Evolutionary conservation across 306 rosid genomes (phyloP).

Genomic region (Biancaea sappan): DNA sequence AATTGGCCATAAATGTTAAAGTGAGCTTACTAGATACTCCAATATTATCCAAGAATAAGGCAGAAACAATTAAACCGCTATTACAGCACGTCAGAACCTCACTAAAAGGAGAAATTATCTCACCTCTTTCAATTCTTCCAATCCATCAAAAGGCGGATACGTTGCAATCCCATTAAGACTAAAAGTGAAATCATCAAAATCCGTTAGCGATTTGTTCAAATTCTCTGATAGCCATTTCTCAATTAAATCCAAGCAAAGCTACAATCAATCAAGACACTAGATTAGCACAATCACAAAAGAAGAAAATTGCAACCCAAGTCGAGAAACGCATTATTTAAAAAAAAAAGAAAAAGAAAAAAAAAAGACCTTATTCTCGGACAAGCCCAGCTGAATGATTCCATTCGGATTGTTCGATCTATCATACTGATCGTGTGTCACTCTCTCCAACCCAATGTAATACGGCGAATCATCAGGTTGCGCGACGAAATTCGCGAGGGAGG

Average conservation of each 20-base stretch:
- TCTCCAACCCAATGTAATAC: slow-evolving; percentile 66
- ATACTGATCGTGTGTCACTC: slow-evolving; percentile 55
- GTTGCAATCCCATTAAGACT: slow-evolving; percentile 65
- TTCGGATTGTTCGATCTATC: slow-evolving; percentile 52
- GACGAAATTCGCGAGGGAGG: slow-evolving; percentile 61
- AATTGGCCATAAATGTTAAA: background rate
- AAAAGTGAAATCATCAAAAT: slow-evolving; percentile 45
- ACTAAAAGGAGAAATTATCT: slow-evolving; percentile 6
- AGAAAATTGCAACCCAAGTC: slow-evolving; percentile 4
- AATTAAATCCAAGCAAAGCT: slow-evolving; percentile 88
- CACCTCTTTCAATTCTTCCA: slow-evolving; percentile 73
- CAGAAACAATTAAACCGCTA: background rate
- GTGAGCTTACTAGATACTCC: background rate
- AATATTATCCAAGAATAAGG: background rate
- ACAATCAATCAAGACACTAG: slow-evolving; percentile 11
- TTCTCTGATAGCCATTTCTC: slow-evolving; percentile 77
- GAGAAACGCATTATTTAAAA: background rate
- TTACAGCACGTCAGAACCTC: background rate
- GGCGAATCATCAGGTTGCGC: slow-evolving; percentile 62
- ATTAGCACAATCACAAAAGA: background rate
- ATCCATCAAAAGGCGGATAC: slow-evolving; percentile 78
- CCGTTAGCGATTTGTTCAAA: slow-evolving; percentile 47
- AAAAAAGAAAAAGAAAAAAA: background rate
- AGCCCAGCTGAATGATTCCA: slow-evolving; percentile 78
- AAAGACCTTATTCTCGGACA: slow-evolving; percentile 68